phyloP scores from a whole-genome alignment of 1,284 basidiomycete genomes.

The Ustilago curta region DNA sequence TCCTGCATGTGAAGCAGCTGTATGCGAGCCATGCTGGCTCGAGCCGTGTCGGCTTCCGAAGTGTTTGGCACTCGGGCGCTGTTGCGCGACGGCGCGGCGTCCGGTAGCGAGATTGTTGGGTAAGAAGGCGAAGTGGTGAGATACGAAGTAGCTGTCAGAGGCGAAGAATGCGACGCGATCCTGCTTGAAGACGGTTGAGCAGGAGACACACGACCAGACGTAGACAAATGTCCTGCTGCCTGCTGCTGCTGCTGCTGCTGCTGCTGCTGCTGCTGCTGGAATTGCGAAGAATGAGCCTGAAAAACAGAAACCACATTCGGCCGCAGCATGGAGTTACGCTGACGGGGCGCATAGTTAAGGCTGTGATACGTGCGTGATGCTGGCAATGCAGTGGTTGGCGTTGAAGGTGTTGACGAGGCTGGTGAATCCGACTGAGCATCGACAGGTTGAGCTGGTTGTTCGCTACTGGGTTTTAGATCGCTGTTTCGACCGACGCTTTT shows the following conservation, averaged over 20 bases:
- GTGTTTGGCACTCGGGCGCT: not conserved
- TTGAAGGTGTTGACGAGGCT: constrained; percentile 20
- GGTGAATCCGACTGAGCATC: constrained; percentile 5
- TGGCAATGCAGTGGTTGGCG: constrained; percentile 11
- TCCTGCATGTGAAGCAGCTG: constrained; percentile 35
- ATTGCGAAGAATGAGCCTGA: constrained; percentile 22
- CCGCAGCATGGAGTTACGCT: constrained; percentile 27
- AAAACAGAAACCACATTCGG: constrained; percentile 23
- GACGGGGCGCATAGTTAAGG: constrained; percentile 31
- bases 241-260: not conserved
- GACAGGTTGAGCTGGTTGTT: not conserved
- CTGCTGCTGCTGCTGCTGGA: not conserved
- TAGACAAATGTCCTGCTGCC: not conserved
- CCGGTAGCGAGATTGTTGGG: constrained; percentile 26
- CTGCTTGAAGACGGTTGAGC: constrained; percentile 2
- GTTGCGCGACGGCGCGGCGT: constrained; percentile 3
- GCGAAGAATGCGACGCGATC: constrained; percentile 4
- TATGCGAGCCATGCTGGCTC: constrained; percentile 12
- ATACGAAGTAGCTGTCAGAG: constrained; percentile 11
- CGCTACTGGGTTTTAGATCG: not conserved
- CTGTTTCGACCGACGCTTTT: constrained; percentile 17
- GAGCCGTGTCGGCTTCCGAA: constrained; percentile 8
- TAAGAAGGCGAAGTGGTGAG: constrained; percentile 28
- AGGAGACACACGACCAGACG: constrained; percentile 3
- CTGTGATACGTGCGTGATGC: constrained; percentile 30